A percentile compares a stretch with the other conserved stretches of the same genome.
These are phyloP conservation scores for Fusarium equiseti DNA, from an alignment of 2,329 filamentous ascomycete species.

Conservation along the genomic window DNA sequence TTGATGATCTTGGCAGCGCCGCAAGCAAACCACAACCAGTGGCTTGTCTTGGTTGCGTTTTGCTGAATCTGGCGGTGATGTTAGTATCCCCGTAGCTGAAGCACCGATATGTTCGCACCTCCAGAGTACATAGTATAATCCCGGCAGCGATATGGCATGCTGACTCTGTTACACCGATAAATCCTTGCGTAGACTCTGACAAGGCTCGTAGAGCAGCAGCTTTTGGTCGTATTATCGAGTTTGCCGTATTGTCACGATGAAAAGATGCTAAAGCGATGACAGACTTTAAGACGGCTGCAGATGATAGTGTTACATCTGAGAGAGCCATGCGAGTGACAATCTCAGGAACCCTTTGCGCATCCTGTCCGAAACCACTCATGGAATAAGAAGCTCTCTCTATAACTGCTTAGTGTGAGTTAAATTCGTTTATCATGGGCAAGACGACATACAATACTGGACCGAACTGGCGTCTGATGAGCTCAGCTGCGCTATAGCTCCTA, in stretches of 20 bases:
- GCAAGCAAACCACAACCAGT: conserved; percentile 42
- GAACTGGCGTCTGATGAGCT: conserved; percentile 16
- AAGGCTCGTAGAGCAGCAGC: conserved; percentile 29
- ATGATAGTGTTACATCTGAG: not conserved
- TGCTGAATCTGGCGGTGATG: conserved; percentile 23
- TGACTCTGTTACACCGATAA: not conserved
- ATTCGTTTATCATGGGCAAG: accelerated
- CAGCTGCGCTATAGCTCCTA: conserved; percentile 25
- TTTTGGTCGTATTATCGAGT: not conserved
- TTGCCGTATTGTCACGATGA: not conserved
- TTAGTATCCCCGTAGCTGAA: not conserved
- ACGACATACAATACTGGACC: conserved; percentile 39
- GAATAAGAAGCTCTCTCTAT: conserved; percentile 31
- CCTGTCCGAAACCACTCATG: conserved; percentile 26
- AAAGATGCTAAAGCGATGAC: conserved; percentile 32
- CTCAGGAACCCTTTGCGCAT: conserved; percentile 15
- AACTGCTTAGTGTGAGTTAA: conserved; percentile 13
- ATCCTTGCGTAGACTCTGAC: not conserved
- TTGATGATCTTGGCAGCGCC: conserved; percentile 34
- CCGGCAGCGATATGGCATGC: conserved; percentile 40
- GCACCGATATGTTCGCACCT: not conserved
- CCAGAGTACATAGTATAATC: conserved; percentile 33
- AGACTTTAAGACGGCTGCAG: conserved; percentile 30
- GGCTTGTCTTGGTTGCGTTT: conserved; percentile 23
- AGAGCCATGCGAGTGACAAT: conserved; percentile 37